These are phyloP conservation scores for Besnoitia besnoiti DNA, from an alignment of 169 alveolate species.

Conservation along the genomic window DNA sequence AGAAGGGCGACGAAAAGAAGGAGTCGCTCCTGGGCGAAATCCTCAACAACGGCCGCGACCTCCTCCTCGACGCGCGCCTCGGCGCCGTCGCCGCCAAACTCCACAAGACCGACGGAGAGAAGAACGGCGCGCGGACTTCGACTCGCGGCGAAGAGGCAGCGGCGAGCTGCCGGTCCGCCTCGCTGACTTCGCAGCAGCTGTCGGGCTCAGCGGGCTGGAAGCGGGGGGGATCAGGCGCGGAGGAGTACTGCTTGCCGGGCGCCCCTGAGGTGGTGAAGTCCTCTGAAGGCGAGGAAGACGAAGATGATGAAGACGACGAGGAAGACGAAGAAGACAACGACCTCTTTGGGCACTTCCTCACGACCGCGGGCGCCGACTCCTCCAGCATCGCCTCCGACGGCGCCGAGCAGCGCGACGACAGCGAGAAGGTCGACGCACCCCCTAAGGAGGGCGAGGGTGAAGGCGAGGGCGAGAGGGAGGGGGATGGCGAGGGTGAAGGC, in stretches of 20 bases:
- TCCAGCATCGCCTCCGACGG: background rate
- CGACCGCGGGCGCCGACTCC: background rate
- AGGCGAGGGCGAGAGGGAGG: too few species aligned
- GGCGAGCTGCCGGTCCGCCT: background rate
- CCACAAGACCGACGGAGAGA: too few species aligned
- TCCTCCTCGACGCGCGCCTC: too few species aligned
- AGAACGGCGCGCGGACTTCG: background rate
- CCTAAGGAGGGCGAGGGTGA: too few species aligned
- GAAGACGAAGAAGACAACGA: background rate
- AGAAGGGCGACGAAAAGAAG: background rate
- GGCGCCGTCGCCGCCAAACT: too few species aligned
- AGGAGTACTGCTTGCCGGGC: slow-evolving; percentile 1
- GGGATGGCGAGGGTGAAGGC: too few species aligned
- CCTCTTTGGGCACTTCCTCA: background rate
- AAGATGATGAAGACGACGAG: background rate
- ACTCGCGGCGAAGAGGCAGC: background rate
- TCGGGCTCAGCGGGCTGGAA: background rate
- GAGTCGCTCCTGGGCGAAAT: too few species aligned
- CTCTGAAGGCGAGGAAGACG: background rate
- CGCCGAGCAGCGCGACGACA: background rate
- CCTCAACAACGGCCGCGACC: too few species aligned
- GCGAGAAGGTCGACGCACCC: background rate
- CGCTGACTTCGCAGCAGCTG: too few species aligned
- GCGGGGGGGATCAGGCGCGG: too few species aligned
- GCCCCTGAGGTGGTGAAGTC: too few species aligned